Conservation (phyloP, 2,329 filamentous ascomycete species). For the Hirsutella rhossiliensis region DNA sequence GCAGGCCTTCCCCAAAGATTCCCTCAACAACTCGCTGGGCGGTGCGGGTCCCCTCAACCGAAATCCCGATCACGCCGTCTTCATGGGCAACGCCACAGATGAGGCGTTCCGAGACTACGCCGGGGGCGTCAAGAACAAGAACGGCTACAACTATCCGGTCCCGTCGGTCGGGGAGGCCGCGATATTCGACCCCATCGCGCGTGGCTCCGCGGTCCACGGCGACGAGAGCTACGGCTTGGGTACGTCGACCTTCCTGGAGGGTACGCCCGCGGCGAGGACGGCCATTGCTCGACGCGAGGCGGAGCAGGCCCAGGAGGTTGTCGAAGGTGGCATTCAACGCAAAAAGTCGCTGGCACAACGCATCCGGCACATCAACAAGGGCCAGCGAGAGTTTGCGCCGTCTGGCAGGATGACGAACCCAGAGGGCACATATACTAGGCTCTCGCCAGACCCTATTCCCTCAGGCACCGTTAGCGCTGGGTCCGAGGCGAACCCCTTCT, state of each 20-base stretch:
- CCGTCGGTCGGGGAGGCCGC: constrained; percentile 26
- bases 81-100: constrained; percentile 68
- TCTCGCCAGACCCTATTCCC: constrained; percentile 25
- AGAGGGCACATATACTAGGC: constrained; percentile 32
- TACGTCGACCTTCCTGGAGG: constrained; percentile 91
- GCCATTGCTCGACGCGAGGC: constrained; percentile 67
- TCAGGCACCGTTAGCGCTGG: constrained; percentile 17
- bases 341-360: constrained; percentile 95
- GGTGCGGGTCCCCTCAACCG: constrained; percentile 75
- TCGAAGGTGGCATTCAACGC: constrained; percentile 54
- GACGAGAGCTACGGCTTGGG: constrained; percentile 75
- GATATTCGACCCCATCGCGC: constrained; percentile 57
- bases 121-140: constrained; percentile 21
- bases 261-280: constrained; percentile 72
- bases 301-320: constrained; percentile 49
- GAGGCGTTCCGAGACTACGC: constrained; percentile 80
- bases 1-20: constrained; percentile 90
- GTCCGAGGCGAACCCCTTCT: constrained; percentile 60
- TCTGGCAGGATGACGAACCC: constrained; percentile 46
- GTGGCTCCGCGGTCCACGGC: constrained; percentile 67
- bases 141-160: constrained; percentile 8
- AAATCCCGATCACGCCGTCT: constrained; percentile 73
- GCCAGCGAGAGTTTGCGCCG: constrained; percentile 47
- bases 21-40: constrained; percentile 82
- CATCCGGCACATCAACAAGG: constrained; percentile 71